Evolutionary conservation across 2,329 filamentous ascomycete genomes (phyloP), one percentile per base, ranked within the genome.

Genomic region (Gyromitra esculenta): DNA sequence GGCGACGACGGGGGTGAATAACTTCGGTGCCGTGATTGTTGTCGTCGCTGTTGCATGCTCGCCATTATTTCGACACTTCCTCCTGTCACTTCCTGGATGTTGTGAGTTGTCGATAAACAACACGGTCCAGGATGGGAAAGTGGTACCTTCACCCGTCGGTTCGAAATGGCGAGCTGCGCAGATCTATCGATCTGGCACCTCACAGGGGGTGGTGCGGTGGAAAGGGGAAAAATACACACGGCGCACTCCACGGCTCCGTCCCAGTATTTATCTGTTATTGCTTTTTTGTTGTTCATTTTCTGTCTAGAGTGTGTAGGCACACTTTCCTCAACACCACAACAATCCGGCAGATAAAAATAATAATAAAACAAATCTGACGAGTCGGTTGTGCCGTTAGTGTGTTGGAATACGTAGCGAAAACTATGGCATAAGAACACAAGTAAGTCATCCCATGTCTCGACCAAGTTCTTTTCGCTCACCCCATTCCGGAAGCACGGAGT

Each of bases 81-180:
- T 50, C 41, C 15, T n/a, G 25, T 43, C n/a, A 59, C 60, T 48
- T 62, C 54, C 13, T 73, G 54, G 35, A 31, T 43, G 64, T 63
- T 68, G 63, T 63, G 72, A 57, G 41, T 59, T 64, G 72, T 70
- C 57, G 35, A 65, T 70, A 71, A 70, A 70, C 65, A 69, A 68
- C 65, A 70, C 15, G 25, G 37, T 25, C 60, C 59, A 57, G 37
- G 59, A 72, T 62, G 60, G 68, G 59, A 64, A 69, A 70, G 72
- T 71, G 59, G 56, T 31, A 52, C 57, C 35, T 56, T 71, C 52
- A 52, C 65, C 65, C 59, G 66, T 50, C 48, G 41, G 41, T 59
- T 75, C 37, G 48, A 63, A 68, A 70, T 63, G 48, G 65, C 48
- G 54, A 65, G 71, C 45, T 67, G 15, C 56, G 56, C 7, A 70